phyloP scores from a whole-genome alignment of 177 flowering plant genomes.

The Telopea speciosissima region DNA sequence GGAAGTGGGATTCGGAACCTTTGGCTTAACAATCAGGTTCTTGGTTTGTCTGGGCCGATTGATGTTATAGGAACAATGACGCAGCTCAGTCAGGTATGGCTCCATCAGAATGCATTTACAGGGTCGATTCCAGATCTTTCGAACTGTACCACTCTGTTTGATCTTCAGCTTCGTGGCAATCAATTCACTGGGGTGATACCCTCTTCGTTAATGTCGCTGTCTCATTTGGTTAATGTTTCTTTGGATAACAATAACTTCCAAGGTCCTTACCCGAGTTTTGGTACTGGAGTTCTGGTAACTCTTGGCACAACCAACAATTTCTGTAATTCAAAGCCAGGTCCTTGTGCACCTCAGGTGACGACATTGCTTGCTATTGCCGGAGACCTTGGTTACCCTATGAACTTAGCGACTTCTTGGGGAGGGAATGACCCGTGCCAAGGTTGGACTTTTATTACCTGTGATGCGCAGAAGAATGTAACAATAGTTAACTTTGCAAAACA shows the following conservation, averaged over 20 bases:
- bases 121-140: constrained; percentile 79
- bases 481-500: constrained; percentile 44
- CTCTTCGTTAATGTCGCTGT: constrained; percentile 29
- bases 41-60: constrained; percentile 45
- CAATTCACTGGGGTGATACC: constrained; percentile 58
- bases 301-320: constrained; percentile 42
- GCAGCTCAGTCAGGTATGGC: constrained; percentile 50
- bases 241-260: constrained; percentile 52
- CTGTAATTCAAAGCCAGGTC: constrained; percentile 39
- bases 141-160: constrained; percentile 30
- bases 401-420: constrained; percentile 55
- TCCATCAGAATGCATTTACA: constrained; percentile 49
- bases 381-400: constrained; percentile 59
- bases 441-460: constrained; percentile 56
- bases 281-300: constrained; percentile 8
- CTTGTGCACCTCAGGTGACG: constrained; percentile 62
- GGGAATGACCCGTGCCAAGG: constrained; percentile 66
- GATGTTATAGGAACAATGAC: constrained; percentile 51
- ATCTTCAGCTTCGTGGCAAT: constrained; percentile 63
- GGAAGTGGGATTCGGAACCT: constrained; percentile 35
- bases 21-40: constrained; percentile 54
- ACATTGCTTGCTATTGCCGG: constrained; percentile 51
- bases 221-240: constrained; percentile 38
- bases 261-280: constrained; percentile 51
- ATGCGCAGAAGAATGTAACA: constrained; percentile 26